Conservation (phyloP, 305 asterid genomes). For the Fraxinus sp. region DNA sequence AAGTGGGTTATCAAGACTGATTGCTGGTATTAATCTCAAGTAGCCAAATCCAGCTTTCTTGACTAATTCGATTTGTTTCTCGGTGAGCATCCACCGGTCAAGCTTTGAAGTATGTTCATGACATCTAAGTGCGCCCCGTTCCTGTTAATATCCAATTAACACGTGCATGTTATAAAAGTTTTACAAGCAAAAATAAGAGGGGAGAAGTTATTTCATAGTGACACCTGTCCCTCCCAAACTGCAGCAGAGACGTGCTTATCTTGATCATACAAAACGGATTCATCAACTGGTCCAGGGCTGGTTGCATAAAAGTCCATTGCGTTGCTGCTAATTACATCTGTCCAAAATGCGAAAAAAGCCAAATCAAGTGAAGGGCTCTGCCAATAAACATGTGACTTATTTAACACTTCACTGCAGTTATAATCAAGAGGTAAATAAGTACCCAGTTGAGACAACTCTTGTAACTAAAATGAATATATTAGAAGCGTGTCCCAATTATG, state of each 20-base stretch:
- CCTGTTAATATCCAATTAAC: slow-evolving; percentile 46
- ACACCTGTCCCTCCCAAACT: slow-evolving; percentile 94
- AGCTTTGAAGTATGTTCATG: slow-evolving; percentile 97
- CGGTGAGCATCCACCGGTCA: slow-evolving; percentile 85
- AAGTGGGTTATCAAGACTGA: slow-evolving; percentile 93
- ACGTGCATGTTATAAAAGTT: slow-evolving; percentile 10
- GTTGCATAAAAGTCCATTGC: slow-evolving; percentile 62
- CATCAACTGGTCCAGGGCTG: slow-evolving; percentile 82
- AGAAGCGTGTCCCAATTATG: background rate
- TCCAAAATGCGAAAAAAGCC: slow-evolving; percentile 23
- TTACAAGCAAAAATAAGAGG: slow-evolving; percentile 10
- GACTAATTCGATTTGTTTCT: slow-evolving; percentile 72
- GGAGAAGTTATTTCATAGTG: slow-evolving; percentile 9
- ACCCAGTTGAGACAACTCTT: background rate
- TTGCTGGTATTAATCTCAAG: slow-evolving; percentile 85
- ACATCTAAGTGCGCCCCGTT: slow-evolving; percentile 90
- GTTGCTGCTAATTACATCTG: slow-evolving; percentile 44
- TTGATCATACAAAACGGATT: slow-evolving; percentile 77
- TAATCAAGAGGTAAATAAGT: background rate
- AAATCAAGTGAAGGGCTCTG: slow-evolving; percentile 18
- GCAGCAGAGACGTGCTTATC: slow-evolving; percentile 92
- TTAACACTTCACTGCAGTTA: background rate
- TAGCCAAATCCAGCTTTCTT: slow-evolving; percentile 86
- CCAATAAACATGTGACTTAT: background rate
- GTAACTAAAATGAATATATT: background rate